Conservation (phyloP, 768 basidiomycete genomes). For the Tricholoma hemisulphureum region DNA sequence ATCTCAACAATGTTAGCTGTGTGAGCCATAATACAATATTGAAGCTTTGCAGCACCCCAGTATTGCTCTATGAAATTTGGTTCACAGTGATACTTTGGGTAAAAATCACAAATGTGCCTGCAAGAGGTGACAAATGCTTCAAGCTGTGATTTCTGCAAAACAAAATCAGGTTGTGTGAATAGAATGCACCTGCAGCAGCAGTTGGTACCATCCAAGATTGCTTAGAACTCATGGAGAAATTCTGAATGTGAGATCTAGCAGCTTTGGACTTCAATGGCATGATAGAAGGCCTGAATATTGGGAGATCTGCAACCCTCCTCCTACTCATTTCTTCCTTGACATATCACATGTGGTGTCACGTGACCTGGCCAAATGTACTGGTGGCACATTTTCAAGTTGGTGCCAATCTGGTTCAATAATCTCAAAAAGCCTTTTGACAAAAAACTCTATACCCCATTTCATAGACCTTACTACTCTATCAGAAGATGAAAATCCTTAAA, state of each 20-base stretch:
- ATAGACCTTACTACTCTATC: neutral
- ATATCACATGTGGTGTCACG: neutral
- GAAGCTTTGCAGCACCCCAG: no score
- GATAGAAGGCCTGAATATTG: neutral
- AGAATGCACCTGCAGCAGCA: constrained; percentile 19
- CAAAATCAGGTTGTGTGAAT: constrained; percentile 19
- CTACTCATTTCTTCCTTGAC: neutral
- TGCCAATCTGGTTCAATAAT: neutral
- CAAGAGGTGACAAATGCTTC: constrained; percentile 19
- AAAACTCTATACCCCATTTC: neutral
- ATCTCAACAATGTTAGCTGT: constrained; percentile 26
- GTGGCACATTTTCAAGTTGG: neutral
- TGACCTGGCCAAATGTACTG: neutral
- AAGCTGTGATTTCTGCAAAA: constrained; percentile 24
- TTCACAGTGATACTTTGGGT: no score
- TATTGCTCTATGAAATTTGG: no score
- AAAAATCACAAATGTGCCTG: no score
- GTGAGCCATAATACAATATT: constrained; percentile 23
- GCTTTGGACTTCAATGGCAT: neutral
- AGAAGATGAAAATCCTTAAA: neutral
- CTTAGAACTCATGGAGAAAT: no score
- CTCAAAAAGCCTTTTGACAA: neutral
- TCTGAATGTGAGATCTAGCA: neutral
- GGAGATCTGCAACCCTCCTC: neutral
- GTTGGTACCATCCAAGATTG: no score